These are phyloP conservation scores for Aureobasidium namibiae DNA, from an alignment of 2,329 filamentous ascomycete genomes.

Conservation along the genomic window DNA sequence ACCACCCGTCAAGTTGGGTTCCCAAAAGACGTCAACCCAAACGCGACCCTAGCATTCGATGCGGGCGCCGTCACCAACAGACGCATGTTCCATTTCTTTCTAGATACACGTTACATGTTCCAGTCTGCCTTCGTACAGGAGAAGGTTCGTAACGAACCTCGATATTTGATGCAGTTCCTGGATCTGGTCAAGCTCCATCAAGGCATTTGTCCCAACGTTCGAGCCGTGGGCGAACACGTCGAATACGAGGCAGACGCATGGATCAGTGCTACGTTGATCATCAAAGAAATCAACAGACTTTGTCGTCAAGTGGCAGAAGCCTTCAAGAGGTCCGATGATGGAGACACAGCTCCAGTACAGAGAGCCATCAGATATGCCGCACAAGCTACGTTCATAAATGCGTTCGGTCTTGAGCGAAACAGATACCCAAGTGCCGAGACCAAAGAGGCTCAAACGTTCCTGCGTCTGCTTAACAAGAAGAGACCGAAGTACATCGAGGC, in stretches of 20 bases:
- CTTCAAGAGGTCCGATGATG: slow-evolving; percentile 43
- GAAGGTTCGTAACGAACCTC: slow-evolving; percentile 69
- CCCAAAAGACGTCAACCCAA: slow-evolving; percentile 78
- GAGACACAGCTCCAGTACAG: slow-evolving; percentile 58
- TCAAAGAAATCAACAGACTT: slow-evolving; percentile 86
- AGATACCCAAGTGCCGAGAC: slow-evolving; percentile 83
- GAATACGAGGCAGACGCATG: slow-evolving; percentile 98
- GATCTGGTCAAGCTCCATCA: slow-evolving; percentile 95
- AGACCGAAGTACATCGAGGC: slow-evolving; percentile 35
- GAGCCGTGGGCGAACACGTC: slow-evolving; percentile 89
- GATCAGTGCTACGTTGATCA: slow-evolving; percentile 93
- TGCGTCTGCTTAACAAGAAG: slow-evolving; percentile 32
- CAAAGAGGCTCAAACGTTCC: slow-evolving; percentile 78
- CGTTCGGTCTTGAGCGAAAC: slow-evolving; percentile 76
- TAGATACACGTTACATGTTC: slow-evolving; percentile 86
- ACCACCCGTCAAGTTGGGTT: slow-evolving; percentile 94
- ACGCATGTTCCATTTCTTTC: slow-evolving; percentile 95
- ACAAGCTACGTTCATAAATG: slow-evolving; percentile 79
- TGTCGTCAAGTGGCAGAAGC: slow-evolving; percentile 83
- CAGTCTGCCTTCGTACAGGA: slow-evolving; percentile 82
- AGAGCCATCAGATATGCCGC: slow-evolving; percentile 66
- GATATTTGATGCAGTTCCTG: slow-evolving; percentile 88
- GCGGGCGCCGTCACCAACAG: slow-evolving; percentile 90
- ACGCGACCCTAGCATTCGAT: slow-evolving; percentile 84
- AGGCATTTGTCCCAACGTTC: slow-evolving; percentile 88